Conservation (phyloP, 306 rosid species). For the Prunus mongolica region DNA sequence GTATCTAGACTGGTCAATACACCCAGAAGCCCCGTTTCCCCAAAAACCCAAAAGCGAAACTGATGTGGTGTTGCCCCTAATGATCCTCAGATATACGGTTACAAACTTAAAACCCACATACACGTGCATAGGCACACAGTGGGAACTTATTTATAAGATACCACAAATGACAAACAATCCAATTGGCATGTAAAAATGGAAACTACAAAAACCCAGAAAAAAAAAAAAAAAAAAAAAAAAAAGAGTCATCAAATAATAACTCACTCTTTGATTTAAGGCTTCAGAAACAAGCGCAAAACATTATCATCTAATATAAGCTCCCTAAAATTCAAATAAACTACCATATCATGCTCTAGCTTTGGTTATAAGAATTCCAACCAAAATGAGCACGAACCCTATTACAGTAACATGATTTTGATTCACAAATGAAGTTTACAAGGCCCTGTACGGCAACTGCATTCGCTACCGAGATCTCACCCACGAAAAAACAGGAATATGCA, state of each 20-base stretch:
- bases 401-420: neutral
- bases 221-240: neutral
- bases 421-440: neutral
- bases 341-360: neutral
- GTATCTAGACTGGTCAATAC: neutral
- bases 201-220: neutral
- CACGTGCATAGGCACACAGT: too few relatives aligned
- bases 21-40: neutral
- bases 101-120: neutral
- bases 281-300: neutral
- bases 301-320: neutral
- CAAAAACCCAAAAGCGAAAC: neutral
- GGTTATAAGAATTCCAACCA: neutral
- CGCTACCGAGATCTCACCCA: neutral
- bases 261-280: neutral
- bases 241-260: neutral
- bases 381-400: conserved; percentile 3
- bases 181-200: neutral
- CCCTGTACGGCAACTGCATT: neutral
- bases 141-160: neutral
- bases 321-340: neutral
- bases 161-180: neutral
- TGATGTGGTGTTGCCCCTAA: neutral
- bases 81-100: neutral
- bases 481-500: neutral